Evolutionary conservation across 805 yeast species (phyloP), one percentile per base, ranked within the genome.

Genomic region (Saccharomycopsis lassenensis): DNA sequence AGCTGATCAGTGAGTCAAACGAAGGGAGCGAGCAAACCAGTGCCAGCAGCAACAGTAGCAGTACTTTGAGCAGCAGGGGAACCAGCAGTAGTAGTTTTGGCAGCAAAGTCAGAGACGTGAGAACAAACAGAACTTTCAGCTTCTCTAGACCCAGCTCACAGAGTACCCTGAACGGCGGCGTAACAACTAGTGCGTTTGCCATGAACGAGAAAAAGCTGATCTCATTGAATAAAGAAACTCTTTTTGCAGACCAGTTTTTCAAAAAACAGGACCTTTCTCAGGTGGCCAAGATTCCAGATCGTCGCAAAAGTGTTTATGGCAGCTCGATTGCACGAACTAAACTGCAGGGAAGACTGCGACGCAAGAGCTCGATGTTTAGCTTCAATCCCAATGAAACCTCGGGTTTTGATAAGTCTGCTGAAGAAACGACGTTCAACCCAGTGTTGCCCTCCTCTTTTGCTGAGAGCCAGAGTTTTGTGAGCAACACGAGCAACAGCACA

Each of bases 161-260:
- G 8, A 8, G 15, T 5, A 7, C 21, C 18, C 14, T 14, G 34
- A 7, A 24, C 5, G 24, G 18, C 6, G 26, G 29, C 11, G 11
- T 4, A 7, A 16, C 15, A 5, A 18, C 24, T 10, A 20, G 23
- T 8, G 22, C 14, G 16, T 37, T 37, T 33, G 37, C 28, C 12
- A 22, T 28, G 3, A 36, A 32, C 23, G 21, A 12, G 21, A 24
- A 25, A 24, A 37, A 37, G 21, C 26, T 32, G 3, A 15, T 15
- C 19, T 28, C 19, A 32, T 28, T 37, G 19, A 37, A 37, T 25
- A n/a, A 16, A 8, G 41, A 37, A 12, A 7, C 22, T 17, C 20
- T 36, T 18, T 31, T 36, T 19, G 31, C 22, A 6, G 18, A 23
- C 4, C 16, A 12, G 24, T 17, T 31, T 8, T 31, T 24, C 11